These are phyloP conservation scores for Suillus luteus DNA, from an alignment of 768 basidiomycete genomes.

Conservation along the genomic window DNA sequence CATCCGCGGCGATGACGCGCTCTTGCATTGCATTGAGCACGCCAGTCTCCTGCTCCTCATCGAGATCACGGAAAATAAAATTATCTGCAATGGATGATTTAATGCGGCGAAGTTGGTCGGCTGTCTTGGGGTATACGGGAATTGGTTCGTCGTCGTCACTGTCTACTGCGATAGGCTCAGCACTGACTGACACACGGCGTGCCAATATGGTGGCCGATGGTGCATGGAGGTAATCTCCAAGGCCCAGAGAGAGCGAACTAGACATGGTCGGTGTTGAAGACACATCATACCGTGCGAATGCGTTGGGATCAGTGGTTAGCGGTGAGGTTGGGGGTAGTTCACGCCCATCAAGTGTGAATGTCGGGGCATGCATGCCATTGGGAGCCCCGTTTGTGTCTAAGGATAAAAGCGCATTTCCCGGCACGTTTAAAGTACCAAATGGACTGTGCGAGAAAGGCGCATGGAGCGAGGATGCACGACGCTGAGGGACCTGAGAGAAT, in stretches of 20 bases:
- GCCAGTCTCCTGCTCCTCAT: slow-evolving; percentile 92
- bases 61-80: slow-evolving; percentile 94
- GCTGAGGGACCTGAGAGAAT: slow-evolving; percentile 53
- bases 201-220: slow-evolving; percentile 81
- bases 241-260: slow-evolving; percentile 40
- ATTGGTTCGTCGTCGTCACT: slow-evolving; percentile 63
- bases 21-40: slow-evolving; percentile 97
- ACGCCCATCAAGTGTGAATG: slow-evolving; percentile 59
- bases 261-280: slow-evolving; percentile 46
- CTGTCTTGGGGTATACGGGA: slow-evolving; percentile 76
- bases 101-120: slow-evolving; percentile 86
- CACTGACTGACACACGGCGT: slow-evolving; percentile 91
- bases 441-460: slow-evolving; percentile 59
- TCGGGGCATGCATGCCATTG: slow-evolving; percentile 45
- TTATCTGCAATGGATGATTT: slow-evolving; percentile 84
- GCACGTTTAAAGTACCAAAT: slow-evolving; percentile 79
- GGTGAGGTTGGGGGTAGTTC: slow-evolving; percentile 66
- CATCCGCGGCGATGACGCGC: slow-evolving; percentile 62
- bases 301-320: slow-evolving; percentile 46
- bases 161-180: slow-evolving; percentile 91
- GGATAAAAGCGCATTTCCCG: slow-evolving; percentile 75
- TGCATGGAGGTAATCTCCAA: slow-evolving; percentile 70
- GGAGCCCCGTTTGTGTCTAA: slow-evolving; percentile 39
- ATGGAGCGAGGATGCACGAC: slow-evolving; percentile 56
- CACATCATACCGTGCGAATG: slow-evolving; percentile 55